Evolutionary conservation across 192 early-diverging fungal genomes (phyloP).

Genomic region (Dissophora globulifera): DNA sequence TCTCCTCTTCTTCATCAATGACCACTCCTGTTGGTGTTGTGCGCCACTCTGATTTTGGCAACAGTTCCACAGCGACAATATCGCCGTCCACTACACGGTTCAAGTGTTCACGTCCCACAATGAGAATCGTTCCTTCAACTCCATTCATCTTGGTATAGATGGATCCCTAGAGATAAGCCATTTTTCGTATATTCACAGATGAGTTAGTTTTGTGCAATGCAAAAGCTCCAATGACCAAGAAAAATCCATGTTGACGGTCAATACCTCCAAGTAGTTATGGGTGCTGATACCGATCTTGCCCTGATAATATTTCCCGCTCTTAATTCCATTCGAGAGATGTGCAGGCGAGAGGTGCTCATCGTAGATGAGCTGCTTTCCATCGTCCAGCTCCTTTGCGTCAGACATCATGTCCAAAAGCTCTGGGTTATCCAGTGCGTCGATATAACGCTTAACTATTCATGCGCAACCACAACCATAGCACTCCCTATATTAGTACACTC

Average conservation of each 20-base stretch:
- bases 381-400: slow-evolving; percentile 69
- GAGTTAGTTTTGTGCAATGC: too few relatives aligned
- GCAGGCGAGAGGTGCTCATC: slow-evolving; percentile 77
- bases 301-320: slow-evolving; percentile 81
- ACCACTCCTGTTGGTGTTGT: slow-evolving; percentile 75
- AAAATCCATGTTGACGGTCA: neutral
- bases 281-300: slow-evolving; percentile 83
- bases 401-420: slow-evolving; percentile 94
- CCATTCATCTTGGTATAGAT: slow-evolving; percentile 81
- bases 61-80: slow-evolving; percentile 85
- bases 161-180: slow-evolving; percentile 67
- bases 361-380: slow-evolving; percentile 67
- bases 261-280: slow-evolving; percentile 91
- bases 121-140: slow-evolving; percentile 76
- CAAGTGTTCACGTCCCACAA: slow-evolving; percentile 84
- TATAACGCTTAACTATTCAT: slow-evolving; percentile 76
- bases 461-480: neutral
- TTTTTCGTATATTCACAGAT: too few relatives aligned
- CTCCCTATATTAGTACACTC: too few relatives aligned
- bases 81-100: slow-evolving; percentile 96
- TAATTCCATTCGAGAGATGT: slow-evolving; percentile 88
- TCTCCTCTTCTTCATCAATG: slow-evolving; percentile 78
- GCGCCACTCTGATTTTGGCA: slow-evolving; percentile 90
- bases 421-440: slow-evolving; percentile 72
- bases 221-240: too few relatives aligned